phyloP scores from a whole-genome alignment of 2,329 filamentous ascomycete genomes.

The Penicillium glabrum region DNA sequence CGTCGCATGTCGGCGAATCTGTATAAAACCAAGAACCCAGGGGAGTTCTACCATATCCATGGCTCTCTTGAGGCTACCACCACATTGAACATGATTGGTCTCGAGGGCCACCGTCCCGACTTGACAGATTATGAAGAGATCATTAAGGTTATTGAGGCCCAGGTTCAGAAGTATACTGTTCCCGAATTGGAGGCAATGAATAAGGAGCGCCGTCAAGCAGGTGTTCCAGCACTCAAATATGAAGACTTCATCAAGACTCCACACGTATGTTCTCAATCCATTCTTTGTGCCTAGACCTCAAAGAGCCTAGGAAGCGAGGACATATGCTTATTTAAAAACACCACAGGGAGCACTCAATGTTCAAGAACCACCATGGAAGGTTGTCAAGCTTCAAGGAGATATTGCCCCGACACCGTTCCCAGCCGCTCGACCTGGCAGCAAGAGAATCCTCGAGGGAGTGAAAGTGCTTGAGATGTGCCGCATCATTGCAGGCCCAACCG shows the following conservation, averaged over 20 bases:
- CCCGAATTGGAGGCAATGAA: conserved; percentile 62
- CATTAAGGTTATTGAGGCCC: conserved; percentile 59
- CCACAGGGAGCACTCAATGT: conserved; percentile 34
- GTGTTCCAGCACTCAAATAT: conserved; percentile 59
- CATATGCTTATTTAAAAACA: not conserved
- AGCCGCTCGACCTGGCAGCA: conserved; percentile 31
- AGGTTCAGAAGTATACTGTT: conserved; percentile 55
- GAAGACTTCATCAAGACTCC: conserved; percentile 59
- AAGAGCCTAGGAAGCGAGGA: not conserved
- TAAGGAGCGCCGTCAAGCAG: conserved; percentile 57
- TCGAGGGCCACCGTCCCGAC: conserved; percentile 62
- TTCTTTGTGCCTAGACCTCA: not conserved
- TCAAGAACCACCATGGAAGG: conserved; percentile 37
- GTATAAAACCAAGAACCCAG: conserved; percentile 65
- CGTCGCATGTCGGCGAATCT: conserved; percentile 71
- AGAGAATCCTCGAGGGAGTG: conserved; percentile 55
- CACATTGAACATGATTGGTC: conserved; percentile 68
- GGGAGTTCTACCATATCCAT: conserved; percentile 74
- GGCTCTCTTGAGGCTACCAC: conserved; percentile 71
- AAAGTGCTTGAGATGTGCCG: conserved; percentile 74
- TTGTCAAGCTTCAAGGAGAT: conserved; percentile 30
- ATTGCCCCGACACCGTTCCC: conserved; percentile 30
- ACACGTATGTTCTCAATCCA: conserved; percentile 44
- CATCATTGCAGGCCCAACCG: conserved; percentile 73
- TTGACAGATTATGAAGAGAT: conserved; percentile 61